Conservation (phyloP, 1,284 basidiomycete genomes). For the Heterobasidion occidentale region DNA sequence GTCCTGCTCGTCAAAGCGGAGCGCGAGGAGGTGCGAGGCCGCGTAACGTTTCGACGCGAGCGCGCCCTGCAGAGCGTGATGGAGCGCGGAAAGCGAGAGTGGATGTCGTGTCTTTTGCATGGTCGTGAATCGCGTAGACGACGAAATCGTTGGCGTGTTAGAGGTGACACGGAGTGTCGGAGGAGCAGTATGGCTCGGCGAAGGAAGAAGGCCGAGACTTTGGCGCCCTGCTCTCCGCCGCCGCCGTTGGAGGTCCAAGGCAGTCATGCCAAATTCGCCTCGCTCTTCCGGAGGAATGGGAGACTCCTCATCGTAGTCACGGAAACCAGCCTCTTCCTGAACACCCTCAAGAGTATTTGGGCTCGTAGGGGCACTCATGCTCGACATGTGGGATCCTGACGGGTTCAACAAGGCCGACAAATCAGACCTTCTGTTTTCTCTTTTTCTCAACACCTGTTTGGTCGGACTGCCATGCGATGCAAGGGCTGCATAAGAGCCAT, state of each 20-base stretch:
- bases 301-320: constrained; percentile 6
- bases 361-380: constrained; percentile 40
- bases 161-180: constrained; percentile 12
- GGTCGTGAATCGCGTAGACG: constrained; percentile 41
- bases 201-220: constrained; percentile 15
- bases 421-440: constrained; percentile 48
- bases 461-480: constrained; percentile 36
- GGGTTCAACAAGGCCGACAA: constrained; percentile 35
- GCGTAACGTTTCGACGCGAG: constrained; percentile 65
- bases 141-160: constrained; percentile 12
- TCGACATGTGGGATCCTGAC: constrained; percentile 13
- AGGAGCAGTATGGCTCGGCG: constrained; percentile 15
- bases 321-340: constrained; percentile 28
- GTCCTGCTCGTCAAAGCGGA: constrained; percentile 54
- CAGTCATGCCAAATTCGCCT: constrained; percentile 47
- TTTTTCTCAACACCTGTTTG: constrained; percentile 30
- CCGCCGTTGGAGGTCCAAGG: constrained; percentile 47
- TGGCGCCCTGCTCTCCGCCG: constrained; percentile 38
- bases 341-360: constrained; percentile 26
- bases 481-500: constrained; percentile 49
- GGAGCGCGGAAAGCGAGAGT: constrained; percentile 54
- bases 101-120: constrained; percentile 51
- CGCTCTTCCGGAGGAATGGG: constrained; percentile 11
- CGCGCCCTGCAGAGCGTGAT: constrained; percentile 51
- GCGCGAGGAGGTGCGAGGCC: constrained; percentile 66